Base-by-base conservation (phyloP, 352 stramenopile species). In the Pythium graminicola region DNA sequence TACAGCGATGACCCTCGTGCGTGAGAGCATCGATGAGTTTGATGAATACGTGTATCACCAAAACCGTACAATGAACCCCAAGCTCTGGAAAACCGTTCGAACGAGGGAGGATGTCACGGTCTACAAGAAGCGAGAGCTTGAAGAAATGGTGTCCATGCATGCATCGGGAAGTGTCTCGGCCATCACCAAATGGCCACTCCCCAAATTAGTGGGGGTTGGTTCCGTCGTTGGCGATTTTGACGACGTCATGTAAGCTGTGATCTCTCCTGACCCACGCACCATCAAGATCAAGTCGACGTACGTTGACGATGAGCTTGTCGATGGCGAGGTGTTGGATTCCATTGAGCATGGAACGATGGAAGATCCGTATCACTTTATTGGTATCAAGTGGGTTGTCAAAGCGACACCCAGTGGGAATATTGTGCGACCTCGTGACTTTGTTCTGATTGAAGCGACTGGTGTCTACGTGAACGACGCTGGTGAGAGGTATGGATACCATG, bases 241-340 rank as follows among this genome's bases (percentile, higher is more conserved):
- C 14, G 61, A 69, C 46, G 28, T 69, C 20, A 65, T 69, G 50
- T 70, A 75, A 36, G 73, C 75, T 22, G 65, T 78, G 38, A 31
- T 60, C 9, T 62, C 71, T 3, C 73, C 77, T 24, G 65, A 78
- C 54, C 33, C 68, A n/a, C 56, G 70, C 4, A 53, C 63, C 32
- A 75, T 83, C 64, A 53, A 76, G 38, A 54, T 86, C 22, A 76
- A 81, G 52, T 67, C 64, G 7, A 51, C 69, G 4, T 82, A 76
- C 48, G 76, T 73, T 2, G 55, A 78, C 24, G 69, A 84, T 49
- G 69, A 72, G 10, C 29, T 76, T 11, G 63, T 81, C 14, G 72
- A 62, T 35, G 20, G 54, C 60, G 50, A 8, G 45, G 70, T 75
- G 17, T 50, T 86, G 28, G 69, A 66, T 26, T 44, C 67, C 42